Conservation (phyloP, 805 yeast genomes). For the Candida yuanshanica region DNA sequence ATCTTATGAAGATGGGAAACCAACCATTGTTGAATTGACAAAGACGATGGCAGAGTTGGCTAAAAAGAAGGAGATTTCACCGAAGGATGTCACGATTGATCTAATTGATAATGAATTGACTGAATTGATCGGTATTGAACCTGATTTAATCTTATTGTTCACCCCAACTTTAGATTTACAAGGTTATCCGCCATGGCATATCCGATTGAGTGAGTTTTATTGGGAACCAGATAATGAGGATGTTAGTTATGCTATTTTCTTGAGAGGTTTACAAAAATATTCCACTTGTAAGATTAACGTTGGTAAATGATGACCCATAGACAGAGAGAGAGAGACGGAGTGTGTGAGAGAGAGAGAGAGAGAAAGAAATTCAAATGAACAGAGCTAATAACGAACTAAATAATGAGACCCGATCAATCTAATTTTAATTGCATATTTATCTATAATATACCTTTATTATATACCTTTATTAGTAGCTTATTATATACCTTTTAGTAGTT, state of each 20-base stretch:
- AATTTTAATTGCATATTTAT: too few species aligned
- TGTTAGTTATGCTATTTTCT: constrained; percentile 77
- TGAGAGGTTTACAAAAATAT: constrained; percentile 69
- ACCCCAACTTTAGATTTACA: constrained; percentile 85
- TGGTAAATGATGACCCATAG: constrained; percentile 57
- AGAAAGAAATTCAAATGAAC: too few species aligned
- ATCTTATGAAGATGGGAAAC: constrained; percentile 79
- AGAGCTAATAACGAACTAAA: too few species aligned
- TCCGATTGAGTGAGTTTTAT: constrained; percentile 82
- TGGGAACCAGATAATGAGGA: constrained; percentile 84
- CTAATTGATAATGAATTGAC: constrained; percentile 68
- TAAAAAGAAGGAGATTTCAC: constrained; percentile 48
- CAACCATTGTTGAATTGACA: constrained; percentile 83
- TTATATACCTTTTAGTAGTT: too few species aligned
- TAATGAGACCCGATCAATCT: too few species aligned
- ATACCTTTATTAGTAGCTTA: too few species aligned
- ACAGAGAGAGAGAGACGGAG: too few species aligned
- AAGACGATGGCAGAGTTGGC: constrained; percentile 79
- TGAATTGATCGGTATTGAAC: constrained; percentile 84
- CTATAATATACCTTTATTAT: too few species aligned
- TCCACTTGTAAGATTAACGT: constrained; percentile 81
- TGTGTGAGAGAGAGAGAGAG: too few species aligned
- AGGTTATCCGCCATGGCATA: constrained; percentile 98
- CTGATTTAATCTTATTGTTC: constrained; percentile 80
- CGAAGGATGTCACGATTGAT: constrained; percentile 66